Conservation (phyloP, 2,329 filamentous ascomycete species). For the Didymella pomorum region DNA sequence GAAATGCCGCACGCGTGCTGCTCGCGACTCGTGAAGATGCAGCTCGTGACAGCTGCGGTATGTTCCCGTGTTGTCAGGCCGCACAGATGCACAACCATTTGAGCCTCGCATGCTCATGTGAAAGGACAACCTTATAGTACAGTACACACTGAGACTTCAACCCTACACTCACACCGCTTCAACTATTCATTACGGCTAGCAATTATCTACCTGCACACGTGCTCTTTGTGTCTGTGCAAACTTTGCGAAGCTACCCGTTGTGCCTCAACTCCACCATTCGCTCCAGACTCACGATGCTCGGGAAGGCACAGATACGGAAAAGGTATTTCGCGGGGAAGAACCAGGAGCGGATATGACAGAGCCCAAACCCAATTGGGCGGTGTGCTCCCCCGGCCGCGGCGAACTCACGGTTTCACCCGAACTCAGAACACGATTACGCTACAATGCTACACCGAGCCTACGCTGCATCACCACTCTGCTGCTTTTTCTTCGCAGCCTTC, state of each 20-base stretch:
- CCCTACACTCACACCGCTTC: constrained; percentile 9
- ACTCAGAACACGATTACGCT: constrained; percentile 20
- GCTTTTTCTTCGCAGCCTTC: constrained; percentile 41
- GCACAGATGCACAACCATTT: constrained; percentile 17
- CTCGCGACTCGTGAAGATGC: constrained; percentile 18
- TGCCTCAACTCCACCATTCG: constrained; percentile 17
- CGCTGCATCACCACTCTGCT: constrained; percentile 33
- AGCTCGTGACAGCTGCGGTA: constrained; percentile 22
- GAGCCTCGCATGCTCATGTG: constrained; percentile 11
- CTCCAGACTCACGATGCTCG: constrained; percentile 25
- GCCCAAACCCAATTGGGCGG: constrained; percentile 13
- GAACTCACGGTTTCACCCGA: constrained; percentile 36
- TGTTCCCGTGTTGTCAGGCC: constrained; percentile 11
- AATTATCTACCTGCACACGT: constrained; percentile 6
- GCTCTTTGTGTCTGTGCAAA: not conserved
- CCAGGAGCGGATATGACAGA: constrained; percentile 28
- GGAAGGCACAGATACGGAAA: constrained; percentile 15
- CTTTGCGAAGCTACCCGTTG: constrained; percentile 4
- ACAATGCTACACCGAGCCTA: constrained; percentile 26
- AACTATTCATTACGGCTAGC: constrained; percentile 1
- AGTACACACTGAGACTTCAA: not conserved
- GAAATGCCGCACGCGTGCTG: constrained; percentile 18
- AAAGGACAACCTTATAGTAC: not conserved
- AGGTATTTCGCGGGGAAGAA: constrained; percentile 36
- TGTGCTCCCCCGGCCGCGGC: constrained; percentile 42